Base-by-base conservation (phyloP, 73 alveolate genomes). In the Paramecium tetraurelia region DNA sequence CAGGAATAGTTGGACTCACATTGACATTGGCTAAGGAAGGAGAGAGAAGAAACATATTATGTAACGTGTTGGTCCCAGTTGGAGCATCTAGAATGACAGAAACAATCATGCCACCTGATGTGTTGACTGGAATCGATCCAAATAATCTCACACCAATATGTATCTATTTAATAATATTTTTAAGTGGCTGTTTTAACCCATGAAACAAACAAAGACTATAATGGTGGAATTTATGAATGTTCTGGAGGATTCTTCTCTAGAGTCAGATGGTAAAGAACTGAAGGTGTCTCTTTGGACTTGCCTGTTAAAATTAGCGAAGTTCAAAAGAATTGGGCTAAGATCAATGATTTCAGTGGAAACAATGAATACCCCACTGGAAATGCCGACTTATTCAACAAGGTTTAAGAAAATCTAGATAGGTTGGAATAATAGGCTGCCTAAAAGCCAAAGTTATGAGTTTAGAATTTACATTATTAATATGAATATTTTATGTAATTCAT, bases 11-110 rank as follows among this genome's bases (percentile, higher is more conserved):
- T 77, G 99, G 99, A 41, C 84, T 97, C 86, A 94, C 99, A 46
- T 94, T 93, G 80, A 80, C 99, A 14, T 93, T 97, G 40, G 99
- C 99, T 43, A 95, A 95, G 75, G 99, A 96, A 96, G 99, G 99
- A 43, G 99, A 95, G 58, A 96, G 94, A 93, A 86, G 98, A 63
- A 96, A 97, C 93, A 96, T 98, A 92, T 75, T 88, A 85, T 94
- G 92, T 83, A 98, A 98, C 95, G 92, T 98, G 38, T 94, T 98
- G 59, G 98, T 98, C 33, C 98, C 98, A 31, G 83, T 93, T 33
- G 98, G 97, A n/a, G 98, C 96, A 41, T 92, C 98, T 6, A 94
- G 98, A 80, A 96, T 96, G 98, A 96, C 97, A n/a, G 95, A 93
- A 86, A 95, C 98, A 36, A 96, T 53, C 1, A 53, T 53, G 69